Evolutionary conservation across 495 filamentous ascomycete species (phyloP).

Genomic region (Neurospora sp.): DNA sequence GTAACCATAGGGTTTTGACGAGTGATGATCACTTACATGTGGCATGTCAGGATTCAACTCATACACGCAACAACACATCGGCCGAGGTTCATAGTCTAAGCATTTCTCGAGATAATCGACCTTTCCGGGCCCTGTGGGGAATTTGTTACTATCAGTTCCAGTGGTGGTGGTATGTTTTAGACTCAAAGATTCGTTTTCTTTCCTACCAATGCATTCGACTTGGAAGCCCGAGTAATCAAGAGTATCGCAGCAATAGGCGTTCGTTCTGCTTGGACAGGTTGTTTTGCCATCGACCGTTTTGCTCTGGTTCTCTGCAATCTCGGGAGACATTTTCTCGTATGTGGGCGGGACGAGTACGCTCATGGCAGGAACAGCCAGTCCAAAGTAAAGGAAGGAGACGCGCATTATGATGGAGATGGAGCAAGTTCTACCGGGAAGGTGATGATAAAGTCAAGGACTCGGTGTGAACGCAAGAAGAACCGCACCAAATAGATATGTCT

Average conservation of each 20-base stretch:
- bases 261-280: neutral
- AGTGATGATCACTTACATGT: neutral
- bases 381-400: neutral
- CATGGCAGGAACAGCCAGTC: neutral
- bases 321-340: neutral
- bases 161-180: neutral
- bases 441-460: neutral
- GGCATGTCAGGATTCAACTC: neutral
- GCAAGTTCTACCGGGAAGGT: neutral
- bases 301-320: neutral
- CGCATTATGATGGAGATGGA: neutral
- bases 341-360: neutral
- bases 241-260: neutral
- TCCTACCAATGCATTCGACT: neutral
- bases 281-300: neutral
- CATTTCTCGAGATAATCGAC: constrained; percentile 6
- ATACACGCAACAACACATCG: constrained; percentile 11
- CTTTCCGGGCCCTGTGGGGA: constrained; percentile 4
- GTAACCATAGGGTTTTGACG: neutral
- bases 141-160: neutral
- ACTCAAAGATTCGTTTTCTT: neutral
- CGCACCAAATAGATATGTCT: neutral
- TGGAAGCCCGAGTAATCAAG: neutral
- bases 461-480: neutral
- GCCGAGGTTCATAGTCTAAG: constrained; percentile 1